Evolutionary conservation across 257 asterid genomes (phyloP).

Genomic region (Nicotiana obtusifolia): DNA sequence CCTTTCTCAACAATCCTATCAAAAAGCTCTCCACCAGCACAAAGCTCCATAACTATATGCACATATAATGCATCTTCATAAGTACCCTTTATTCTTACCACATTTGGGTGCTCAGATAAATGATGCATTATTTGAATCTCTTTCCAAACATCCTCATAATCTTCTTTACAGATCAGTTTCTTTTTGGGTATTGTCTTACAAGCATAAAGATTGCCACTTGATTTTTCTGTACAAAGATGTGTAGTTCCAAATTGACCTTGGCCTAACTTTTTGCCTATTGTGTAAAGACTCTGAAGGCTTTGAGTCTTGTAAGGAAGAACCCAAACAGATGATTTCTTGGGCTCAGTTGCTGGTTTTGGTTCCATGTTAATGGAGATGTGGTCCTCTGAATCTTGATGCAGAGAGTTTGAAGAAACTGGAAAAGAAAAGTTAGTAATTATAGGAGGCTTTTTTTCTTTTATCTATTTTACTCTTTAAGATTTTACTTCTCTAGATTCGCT

Average conservation of each 20-base stretch:
- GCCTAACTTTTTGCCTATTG: constrained; percentile 58
- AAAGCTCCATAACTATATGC: constrained; percentile 82
- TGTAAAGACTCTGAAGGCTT: constrained; percentile 35
- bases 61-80: constrained; percentile 61
- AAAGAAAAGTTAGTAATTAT: too few species aligned
- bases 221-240: constrained; percentile 51
- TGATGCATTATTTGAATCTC: constrained; percentile 82
- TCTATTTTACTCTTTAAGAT: not conserved
- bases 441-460: not conserved
- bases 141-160: constrained; percentile 65
- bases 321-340: constrained; percentile 41
- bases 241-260: constrained; percentile 68
- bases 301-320: constrained; percentile 55
- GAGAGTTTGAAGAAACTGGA: not conserved
- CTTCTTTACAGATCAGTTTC: constrained; percentile 55
- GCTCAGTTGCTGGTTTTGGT: constrained; percentile 33
- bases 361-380: constrained; percentile 1
- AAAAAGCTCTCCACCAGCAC: constrained; percentile 86
- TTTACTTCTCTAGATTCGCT: constrained; percentile 6
- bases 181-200: constrained; percentile 61
- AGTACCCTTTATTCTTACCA: constrained; percentile 71
- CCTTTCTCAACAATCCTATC: constrained; percentile 85
- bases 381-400: constrained; percentile 8
- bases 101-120: constrained; percentile 68
- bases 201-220: constrained; percentile 43